Conservation (phyloP, 2,329 filamentous ascomycete genomes). For the Knoxdaviesia proteae region DNA sequence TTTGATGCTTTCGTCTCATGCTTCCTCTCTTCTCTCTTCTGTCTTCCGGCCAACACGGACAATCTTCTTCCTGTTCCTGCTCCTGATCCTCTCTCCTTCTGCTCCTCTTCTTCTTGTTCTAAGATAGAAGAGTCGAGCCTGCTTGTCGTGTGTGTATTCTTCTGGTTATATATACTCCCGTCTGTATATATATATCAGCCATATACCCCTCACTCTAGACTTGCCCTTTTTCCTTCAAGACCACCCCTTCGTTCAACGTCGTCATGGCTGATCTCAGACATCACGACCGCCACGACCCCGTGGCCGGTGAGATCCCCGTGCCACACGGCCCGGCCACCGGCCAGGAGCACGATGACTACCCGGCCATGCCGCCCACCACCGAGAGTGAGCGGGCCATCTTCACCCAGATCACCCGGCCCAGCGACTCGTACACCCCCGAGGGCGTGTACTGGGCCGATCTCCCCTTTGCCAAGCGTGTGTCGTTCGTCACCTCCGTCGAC, state of each 20-base stretch:
- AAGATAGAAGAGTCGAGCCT: too few species aligned
- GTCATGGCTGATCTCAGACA: constrained; percentile 16
- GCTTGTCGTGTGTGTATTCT: too few species aligned
- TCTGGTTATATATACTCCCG: too few species aligned
- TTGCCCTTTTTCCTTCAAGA: background rate
- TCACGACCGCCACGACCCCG: constrained; percentile 18
- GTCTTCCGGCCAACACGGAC: too few species aligned
- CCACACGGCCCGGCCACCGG: constrained; percentile 30
- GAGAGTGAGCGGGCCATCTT: constrained; percentile 42
- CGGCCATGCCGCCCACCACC: constrained; percentile 17
- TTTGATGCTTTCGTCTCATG: too few species aligned
- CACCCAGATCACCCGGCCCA: constrained; percentile 61
- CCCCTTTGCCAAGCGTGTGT: constrained; percentile 43
- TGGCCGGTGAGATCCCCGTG: constrained; percentile 31
- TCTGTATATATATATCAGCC: too few species aligned
- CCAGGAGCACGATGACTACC: constrained; percentile 25
- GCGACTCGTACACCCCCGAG: constrained; percentile 66
- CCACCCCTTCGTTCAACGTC: background rate
- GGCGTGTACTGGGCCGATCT: constrained; percentile 91
- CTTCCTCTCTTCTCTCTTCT: too few species aligned
- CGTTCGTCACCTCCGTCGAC: constrained; percentile 60
- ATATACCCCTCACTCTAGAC: background rate
- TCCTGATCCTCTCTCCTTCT: too few species aligned
- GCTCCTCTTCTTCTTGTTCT: too few species aligned
- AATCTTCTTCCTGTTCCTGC: too few species aligned